These are phyloP conservation scores for Fusarium coffeatum DNA, from an alignment of 2,329 filamentous ascomycete species.

Conservation along the genomic window DNA sequence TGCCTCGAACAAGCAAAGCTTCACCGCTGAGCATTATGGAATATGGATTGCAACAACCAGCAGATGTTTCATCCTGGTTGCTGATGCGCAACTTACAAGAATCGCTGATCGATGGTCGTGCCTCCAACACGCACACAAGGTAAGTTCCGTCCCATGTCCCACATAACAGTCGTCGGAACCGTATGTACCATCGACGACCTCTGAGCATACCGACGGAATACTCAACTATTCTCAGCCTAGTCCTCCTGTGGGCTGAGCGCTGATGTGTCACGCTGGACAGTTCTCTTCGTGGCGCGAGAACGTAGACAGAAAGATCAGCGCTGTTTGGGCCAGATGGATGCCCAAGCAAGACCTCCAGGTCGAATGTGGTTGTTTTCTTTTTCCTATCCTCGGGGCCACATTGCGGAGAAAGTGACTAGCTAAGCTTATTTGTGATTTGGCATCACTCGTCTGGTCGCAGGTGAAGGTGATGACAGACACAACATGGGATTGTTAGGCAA, in stretches of 20 bases:
- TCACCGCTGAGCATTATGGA: slow-evolving; percentile 11
- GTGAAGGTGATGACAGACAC: neutral
- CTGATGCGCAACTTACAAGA: neutral
- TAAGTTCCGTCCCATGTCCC: slow-evolving; percentile 17
- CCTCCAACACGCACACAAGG: slow-evolving; percentile 6
- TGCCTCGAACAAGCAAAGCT: slow-evolving; percentile 5
- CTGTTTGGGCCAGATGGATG: slow-evolving; percentile 21
- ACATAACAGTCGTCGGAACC: neutral
- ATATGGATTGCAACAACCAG: slow-evolving; percentile 24
- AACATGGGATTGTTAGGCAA: slow-evolving; percentile 9
- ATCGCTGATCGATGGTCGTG: neutral
- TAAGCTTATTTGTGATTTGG: slow-evolving; percentile 4
- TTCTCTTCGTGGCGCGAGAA: neutral
- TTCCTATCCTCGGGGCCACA: neutral
- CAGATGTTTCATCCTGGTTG: slow-evolving; percentile 8
- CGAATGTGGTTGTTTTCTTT: slow-evolving; percentile 6
- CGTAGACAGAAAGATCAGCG: slow-evolving; percentile 27
- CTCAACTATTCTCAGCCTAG: slow-evolving; percentile 17
- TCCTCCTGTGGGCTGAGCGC: slow-evolving; percentile 5
- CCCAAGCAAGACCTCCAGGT: slow-evolving; percentile 15
- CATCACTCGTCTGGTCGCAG: neutral
- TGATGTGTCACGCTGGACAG: slow-evolving; percentile 14
- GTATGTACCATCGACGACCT: neutral
- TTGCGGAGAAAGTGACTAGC: slow-evolving; percentile 5
- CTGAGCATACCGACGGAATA: neutral